Conservation (phyloP, 73 alveolate genomes). For the Halteria grandinella region DNA sequence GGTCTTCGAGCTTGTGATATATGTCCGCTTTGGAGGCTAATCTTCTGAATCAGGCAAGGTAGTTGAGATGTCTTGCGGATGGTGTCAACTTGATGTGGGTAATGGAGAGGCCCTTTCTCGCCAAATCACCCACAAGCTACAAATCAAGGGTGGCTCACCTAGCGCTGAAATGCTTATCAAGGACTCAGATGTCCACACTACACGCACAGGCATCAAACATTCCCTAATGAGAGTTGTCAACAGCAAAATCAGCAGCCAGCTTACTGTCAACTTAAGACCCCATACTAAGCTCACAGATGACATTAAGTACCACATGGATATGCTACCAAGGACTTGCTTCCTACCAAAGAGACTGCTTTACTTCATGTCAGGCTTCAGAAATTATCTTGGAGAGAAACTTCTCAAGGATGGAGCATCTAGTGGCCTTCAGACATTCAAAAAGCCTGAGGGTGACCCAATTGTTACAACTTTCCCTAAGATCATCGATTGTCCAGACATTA, state of each 20-base stretch:
- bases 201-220: constrained; percentile 34
- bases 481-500: constrained; percentile 63
- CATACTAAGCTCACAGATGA: constrained; percentile 50
- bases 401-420: neutral
- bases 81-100: constrained; percentile 22
- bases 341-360: constrained; percentile 48
- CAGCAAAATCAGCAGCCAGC: constrained; percentile 17
- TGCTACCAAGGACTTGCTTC: constrained; percentile 63
- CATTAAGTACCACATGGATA: constrained; percentile 17
- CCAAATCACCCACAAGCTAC: neutral
- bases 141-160: constrained; percentile 65
- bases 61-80: constrained; percentile 64
- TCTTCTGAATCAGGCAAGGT: too few species aligned
- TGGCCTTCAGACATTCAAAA: too few species aligned
- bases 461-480: constrained; percentile 66
- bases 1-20: constrained; percentile 63
- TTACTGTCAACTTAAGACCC: constrained; percentile 43
- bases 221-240: constrained; percentile 9
- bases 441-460: constrained; percentile 60
- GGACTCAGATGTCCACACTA: constrained; percentile 40
- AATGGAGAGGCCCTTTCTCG: constrained; percentile 37
- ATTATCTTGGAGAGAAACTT: constrained; percentile 61
- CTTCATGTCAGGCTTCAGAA: constrained; percentile 61
- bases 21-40: constrained; percentile 33
- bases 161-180: constrained; percentile 32